Conservation (phyloP, 2,329 filamentous ascomycete species). For the Diaporthe sp. region DNA sequence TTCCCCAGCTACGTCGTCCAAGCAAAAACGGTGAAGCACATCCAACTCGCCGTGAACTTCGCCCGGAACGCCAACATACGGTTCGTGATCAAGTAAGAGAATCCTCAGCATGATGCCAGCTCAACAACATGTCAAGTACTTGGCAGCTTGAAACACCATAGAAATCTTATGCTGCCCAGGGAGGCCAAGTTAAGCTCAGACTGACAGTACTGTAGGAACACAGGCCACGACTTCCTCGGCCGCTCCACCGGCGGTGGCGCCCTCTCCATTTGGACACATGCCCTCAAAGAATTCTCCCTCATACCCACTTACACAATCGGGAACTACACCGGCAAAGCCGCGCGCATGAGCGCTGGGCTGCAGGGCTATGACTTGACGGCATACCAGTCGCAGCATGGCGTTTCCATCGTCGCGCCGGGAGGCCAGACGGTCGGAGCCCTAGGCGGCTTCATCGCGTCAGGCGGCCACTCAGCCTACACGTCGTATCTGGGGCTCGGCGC, state of each 20-base stretch:
- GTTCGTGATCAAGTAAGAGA: slow-evolving; percentile 53
- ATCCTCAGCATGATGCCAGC: not conserved
- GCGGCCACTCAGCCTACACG: slow-evolving; percentile 61
- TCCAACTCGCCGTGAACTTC: slow-evolving; percentile 54
- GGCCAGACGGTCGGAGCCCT: slow-evolving; percentile 55
- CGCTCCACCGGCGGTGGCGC: slow-evolving; percentile 46
- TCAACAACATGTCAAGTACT: not conserved
- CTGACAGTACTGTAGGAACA: slow-evolving; percentile 51
- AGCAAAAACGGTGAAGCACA: slow-evolving; percentile 50
- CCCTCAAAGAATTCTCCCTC: slow-evolving; percentile 53
- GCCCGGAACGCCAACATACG: slow-evolving; percentile 60
- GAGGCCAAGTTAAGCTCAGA: not conserved
- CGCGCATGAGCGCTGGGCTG: slow-evolving; percentile 53
- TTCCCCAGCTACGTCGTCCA: slow-evolving; percentile 54
- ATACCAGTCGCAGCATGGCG: slow-evolving; percentile 46
- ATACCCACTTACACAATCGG: not conserved
- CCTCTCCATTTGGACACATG: slow-evolving; percentile 66
- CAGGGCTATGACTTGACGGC: slow-evolving; percentile 50
- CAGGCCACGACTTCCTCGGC: slow-evolving; percentile 65
- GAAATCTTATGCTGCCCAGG: not conserved
- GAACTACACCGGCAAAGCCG: slow-evolving; percentile 51
- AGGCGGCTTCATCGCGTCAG: slow-evolving; percentile 65
- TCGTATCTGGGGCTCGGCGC: slow-evolving; percentile 63
- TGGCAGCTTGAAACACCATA: not conserved
- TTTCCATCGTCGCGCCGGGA: slow-evolving; percentile 51